Percentiles rank a stretch among this genome's conserved stretches.
Conservation (phyloP, 2,329 filamentous ascomycete genomes). For the Pestalotiopsis fici region DNA sequence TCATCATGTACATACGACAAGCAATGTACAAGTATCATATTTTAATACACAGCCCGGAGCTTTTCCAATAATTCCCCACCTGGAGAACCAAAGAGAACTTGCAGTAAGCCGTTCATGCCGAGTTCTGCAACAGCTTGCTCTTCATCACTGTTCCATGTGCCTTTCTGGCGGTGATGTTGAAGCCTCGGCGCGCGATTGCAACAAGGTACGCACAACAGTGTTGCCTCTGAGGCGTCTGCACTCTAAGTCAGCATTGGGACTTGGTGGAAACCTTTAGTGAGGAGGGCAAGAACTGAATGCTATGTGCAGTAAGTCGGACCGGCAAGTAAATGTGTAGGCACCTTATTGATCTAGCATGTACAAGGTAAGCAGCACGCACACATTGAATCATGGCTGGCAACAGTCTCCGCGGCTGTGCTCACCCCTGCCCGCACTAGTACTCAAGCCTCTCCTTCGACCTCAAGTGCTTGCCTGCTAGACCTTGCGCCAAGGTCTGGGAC, state of each 20-base stretch:
- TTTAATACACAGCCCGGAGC: neutral
- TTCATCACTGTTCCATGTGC: neutral
- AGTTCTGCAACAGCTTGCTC: neutral
- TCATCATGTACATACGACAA: too few relatives aligned
- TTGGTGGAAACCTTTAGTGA: too few relatives aligned
- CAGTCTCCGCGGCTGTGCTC: too few relatives aligned
- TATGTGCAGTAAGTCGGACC: too few relatives aligned
- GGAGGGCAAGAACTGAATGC: too few relatives aligned
- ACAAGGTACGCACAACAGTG: neutral
- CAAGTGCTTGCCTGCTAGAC: too few relatives aligned
- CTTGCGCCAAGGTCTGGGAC: neutral
- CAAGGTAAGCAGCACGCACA: too few relatives aligned
- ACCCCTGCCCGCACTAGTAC: too few relatives aligned
- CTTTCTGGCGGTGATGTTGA: neutral
- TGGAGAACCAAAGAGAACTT: neutral
- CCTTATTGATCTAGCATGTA: too few relatives aligned
- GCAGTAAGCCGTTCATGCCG: neutral
- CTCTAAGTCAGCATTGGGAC: neutral
- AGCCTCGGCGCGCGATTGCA: neutral
- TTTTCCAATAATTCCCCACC: neutral
- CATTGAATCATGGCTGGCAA: too few relatives aligned
- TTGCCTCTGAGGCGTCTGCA: neutral
- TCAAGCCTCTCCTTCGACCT: too few relatives aligned
- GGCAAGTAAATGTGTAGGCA: too few relatives aligned
- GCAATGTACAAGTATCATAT: neutral